These are phyloP conservation scores for Ustilago trichophora DNA, from an alignment of 1,284 basidiomycete species.

Conservation along the genomic window DNA sequence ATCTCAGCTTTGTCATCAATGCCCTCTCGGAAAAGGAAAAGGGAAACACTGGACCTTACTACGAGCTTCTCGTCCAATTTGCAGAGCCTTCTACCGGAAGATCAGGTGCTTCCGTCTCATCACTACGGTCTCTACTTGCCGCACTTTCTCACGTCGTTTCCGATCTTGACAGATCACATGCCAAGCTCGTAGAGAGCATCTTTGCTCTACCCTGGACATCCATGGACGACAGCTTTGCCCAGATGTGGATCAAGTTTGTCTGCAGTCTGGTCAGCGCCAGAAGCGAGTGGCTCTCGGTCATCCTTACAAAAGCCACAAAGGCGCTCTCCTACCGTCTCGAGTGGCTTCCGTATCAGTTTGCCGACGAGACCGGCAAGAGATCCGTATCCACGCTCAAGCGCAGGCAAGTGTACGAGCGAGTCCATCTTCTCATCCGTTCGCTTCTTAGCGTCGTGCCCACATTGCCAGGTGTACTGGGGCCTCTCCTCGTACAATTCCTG, in stretches of 20 bases:
- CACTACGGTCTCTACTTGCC: conserved; percentile 67
- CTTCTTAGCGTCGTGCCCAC: conserved; percentile 81
- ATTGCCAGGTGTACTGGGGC: conserved; percentile 72
- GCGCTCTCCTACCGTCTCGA: conserved; percentile 71
- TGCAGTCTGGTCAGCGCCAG: conserved; percentile 92
- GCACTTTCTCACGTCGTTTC: conserved; percentile 72
- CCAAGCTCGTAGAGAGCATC: conserved; percentile 85
- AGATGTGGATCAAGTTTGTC: conserved; percentile 73
- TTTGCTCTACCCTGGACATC: conserved; percentile 90
- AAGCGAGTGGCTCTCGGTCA: conserved; percentile 86
- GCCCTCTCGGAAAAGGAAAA: conserved; percentile 78
- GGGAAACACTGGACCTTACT: conserved; percentile 66
- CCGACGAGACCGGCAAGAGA: conserved; percentile 27
- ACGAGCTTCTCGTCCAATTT: conserved; percentile 72
- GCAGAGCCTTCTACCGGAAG: conserved; percentile 35
- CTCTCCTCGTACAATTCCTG: conserved; percentile 83
- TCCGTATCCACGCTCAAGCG: conserved; percentile 67
- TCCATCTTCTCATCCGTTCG: conserved; percentile 85
- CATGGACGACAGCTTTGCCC: conserved; percentile 75
- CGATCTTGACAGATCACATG: conserved; percentile 78
- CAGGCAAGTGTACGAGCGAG: conserved; percentile 82
- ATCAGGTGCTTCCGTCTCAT: conserved; percentile 41
- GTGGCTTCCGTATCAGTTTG: conserved; percentile 45
- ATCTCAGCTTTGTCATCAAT: conserved; percentile 82
- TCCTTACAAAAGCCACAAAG: conserved; percentile 81